These are phyloP conservation scores for Trypanosoma lewisi DNA, from an alignment of 208 protist genomes.

Conservation along the genomic window DNA sequence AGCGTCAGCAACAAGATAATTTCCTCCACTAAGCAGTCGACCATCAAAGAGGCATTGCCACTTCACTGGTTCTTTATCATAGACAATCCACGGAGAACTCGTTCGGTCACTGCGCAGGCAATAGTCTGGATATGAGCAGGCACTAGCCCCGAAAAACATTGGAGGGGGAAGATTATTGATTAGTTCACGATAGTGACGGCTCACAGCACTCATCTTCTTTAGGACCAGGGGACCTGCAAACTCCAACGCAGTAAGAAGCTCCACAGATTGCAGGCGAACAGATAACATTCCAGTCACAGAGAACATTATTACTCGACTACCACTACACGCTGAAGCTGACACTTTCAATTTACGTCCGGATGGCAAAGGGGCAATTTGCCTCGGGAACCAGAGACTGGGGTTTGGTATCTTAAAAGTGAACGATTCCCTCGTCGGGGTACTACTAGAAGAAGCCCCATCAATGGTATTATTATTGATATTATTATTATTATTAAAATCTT, in stretches of 20 bases:
- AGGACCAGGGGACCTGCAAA: conserved; percentile 58
- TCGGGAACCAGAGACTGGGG: conserved; percentile 15
- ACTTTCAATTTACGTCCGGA: conserved; percentile 14
- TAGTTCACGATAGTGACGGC: conserved; percentile 51
- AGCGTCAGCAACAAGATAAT: conserved; percentile 46
- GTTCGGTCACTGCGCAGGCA: conserved; percentile 42
- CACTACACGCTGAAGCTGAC: conserved; percentile 12
- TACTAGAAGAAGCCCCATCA: background rate
- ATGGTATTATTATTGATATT: conserved; percentile 17
- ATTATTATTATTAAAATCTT: conserved; percentile 29
- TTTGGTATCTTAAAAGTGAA: conserved; percentile 16
- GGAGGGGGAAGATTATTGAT: conserved; percentile 68
- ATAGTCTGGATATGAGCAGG: conserved; percentile 74
- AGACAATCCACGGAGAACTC: conserved; percentile 66
- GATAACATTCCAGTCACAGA: conserved; percentile 47
- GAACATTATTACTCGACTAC: conserved; percentile 34
- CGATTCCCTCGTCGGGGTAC: conserved; percentile 4
- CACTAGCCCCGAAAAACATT: conserved; percentile 48
- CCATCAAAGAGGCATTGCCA: conserved; percentile 63
- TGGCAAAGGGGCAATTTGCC: conserved; percentile 6
- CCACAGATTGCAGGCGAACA: conserved; percentile 53
- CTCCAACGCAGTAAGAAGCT: conserved; percentile 68
- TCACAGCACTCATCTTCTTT: conserved; percentile 72
- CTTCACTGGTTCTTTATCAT: conserved; percentile 42
- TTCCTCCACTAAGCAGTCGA: conserved; percentile 47